Conservation (phyloP, 2,329 filamentous ascomycete genomes). For the Apiospora malaysiana region DNA sequence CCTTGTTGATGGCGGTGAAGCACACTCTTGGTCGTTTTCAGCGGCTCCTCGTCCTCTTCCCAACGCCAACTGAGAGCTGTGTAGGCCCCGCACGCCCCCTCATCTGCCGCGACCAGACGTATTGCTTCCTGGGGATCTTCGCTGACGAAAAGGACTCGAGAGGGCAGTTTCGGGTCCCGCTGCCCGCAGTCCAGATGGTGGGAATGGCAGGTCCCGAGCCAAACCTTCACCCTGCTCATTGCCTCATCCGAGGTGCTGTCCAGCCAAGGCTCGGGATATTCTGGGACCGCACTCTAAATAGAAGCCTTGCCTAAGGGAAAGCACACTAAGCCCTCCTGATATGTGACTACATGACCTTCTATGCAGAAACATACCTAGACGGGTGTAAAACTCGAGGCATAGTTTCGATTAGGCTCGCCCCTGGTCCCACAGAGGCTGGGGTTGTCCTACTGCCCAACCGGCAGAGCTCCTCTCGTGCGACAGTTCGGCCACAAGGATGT, state of each 20-base stretch:
- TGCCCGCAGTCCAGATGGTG: neutral
- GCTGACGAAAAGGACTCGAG: neutral
- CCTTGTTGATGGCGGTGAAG: too few relatives aligned
- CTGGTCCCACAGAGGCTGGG: too few relatives aligned
- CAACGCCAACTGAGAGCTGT: neutral
- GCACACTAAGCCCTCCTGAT: too few relatives aligned
- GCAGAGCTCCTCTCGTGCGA: too few relatives aligned
- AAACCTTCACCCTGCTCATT: neutral
- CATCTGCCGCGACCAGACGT: neutral
- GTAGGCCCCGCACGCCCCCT: neutral
- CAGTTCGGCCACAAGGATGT: too few relatives aligned
- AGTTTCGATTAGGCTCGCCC: neutral
- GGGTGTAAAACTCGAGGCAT: neutral
- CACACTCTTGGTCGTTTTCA: neutral
- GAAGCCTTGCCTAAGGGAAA: neutral
- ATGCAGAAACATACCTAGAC: neutral
- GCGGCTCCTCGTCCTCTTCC: neutral
- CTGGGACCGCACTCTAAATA: neutral
- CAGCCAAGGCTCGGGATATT: neutral
- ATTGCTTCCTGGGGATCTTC: neutral
- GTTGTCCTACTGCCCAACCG: too few relatives aligned
- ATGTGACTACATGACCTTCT: too few relatives aligned
- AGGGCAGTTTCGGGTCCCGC: neutral
- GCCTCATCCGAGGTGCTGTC: neutral
- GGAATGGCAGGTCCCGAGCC: neutral